A percentile compares a stretch with the other conserved stretches of the same genome.
Conservation (phyloP, 192 early-diverging fungal species). For the Diversispora eburnea region DNA sequence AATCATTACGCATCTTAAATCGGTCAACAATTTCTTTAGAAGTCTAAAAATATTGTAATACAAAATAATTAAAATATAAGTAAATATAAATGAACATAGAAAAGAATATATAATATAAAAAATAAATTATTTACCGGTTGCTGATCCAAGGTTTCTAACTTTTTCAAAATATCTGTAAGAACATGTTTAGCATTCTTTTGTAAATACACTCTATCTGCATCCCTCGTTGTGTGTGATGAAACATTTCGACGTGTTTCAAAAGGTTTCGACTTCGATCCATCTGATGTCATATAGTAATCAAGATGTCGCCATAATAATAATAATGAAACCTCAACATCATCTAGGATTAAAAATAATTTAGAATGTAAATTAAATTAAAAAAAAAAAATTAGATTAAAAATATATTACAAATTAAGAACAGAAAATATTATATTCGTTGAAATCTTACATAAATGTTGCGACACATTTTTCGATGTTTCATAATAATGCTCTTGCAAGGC, state of each 20-base stretch:
- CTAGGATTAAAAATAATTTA: constrained; percentile 21
- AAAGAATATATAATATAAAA: constrained; percentile 4
- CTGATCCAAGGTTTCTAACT: constrained; percentile 8
- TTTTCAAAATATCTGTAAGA: constrained; percentile 7
- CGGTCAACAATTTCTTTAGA: neutral
- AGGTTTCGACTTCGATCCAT: neutral
- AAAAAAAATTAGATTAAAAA: no score
- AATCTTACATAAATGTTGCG: constrained; percentile 11
- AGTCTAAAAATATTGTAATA: neutral
- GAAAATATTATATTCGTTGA: no score
- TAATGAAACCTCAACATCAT: constrained; percentile 54
- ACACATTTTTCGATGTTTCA: neutral
- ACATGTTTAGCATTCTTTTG: neutral
- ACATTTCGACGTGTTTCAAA: neutral
- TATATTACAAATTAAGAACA: no score
- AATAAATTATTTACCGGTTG: neutral
- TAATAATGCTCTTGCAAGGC: neutral
- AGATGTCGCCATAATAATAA: constrained; percentile 75
- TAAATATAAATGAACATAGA: neutral
- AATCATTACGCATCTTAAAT: neutral
- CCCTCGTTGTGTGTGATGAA: neutral
- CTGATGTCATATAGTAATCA: constrained; percentile 47
- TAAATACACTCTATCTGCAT: neutral
- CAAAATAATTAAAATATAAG: no score
- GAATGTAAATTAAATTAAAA: neutral